Evolutionary conservation across 169 alveolate species (phyloP), one percentile per base, ranked within the genome.

Genomic region (Miamiensis avidus): DNA sequence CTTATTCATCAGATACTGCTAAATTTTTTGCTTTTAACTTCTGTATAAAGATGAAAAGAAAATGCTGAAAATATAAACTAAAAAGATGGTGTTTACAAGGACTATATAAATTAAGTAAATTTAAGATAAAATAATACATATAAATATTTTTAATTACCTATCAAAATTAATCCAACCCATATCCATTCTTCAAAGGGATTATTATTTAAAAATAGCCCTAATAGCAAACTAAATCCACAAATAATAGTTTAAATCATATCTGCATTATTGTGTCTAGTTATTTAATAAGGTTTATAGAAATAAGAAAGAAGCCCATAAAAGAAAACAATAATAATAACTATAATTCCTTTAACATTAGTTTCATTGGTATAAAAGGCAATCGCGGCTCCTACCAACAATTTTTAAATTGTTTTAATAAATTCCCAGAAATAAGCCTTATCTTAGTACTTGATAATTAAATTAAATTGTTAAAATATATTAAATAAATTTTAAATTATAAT

Each of bases 121-220:
- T n/a, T n/a, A n/a, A n/a, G n/a, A n/a, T n/a, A n/a, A n/a, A n/a
- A n/a, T n/a, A n/a, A n/a, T n/a, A n/a, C n/a, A n/a, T n/a, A n/a
- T n/a, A n/a, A n/a, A n/a, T n/a, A n/a, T n/a, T n/a, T n/a, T n/a
- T n/a, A n/a, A n/a, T n/a, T n/a, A n/a, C n/a, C n/a, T n/a, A n/a
- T n/a, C n/a, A n/a, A n/a, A n/a, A n/a, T n/a, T n/a, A n/a, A n/a
- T n/a, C n/a, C n/a, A n/a, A n/a, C n/a, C n/a, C n/a, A n/a, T n/a
- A n/a, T n/a, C n/a, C n/a, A n/a, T n/a, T n/a, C n/a, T n/a, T 75
- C 16, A 75, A 29, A 75, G 11, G 81, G 81, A 75, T 75, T 75
- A 25, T 75, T 28, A 75, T 29, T 25, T 11, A 75, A 28, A 75
- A 75, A 75, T 30, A 75, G 27, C 26, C 81, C 81, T 31, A 75